Evolutionary conservation across 306 rosid genomes (phyloP).

Genomic region (Styphnolobium japonicum): DNA sequence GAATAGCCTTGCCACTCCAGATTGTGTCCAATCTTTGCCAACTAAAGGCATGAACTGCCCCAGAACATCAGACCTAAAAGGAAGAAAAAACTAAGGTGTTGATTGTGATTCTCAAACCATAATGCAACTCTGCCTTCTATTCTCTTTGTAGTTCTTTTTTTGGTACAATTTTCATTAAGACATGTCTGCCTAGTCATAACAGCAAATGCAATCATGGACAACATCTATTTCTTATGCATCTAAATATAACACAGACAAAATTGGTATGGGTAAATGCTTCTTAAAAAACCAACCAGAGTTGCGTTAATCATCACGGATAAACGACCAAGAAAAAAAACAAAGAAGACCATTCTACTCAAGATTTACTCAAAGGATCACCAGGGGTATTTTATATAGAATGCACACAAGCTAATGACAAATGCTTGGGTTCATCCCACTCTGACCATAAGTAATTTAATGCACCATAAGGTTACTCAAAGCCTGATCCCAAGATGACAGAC

Average conservation of each 20-base stretch:
- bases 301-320: background rate
- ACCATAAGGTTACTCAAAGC: background rate
- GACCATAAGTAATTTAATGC: background rate
- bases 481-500: background rate
- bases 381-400: background rate
- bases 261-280: background rate
- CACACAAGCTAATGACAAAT: background rate
- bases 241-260: background rate
- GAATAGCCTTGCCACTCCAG: conserved; percentile 95
- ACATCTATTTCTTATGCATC: background rate
- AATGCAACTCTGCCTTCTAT: background rate
- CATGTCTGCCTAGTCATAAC: background rate
- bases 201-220: conserved; percentile 11
- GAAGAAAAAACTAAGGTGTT: conserved; percentile 1
- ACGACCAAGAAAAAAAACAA: background rate
- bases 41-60: conserved; percentile 99
- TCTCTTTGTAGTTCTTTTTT: background rate
- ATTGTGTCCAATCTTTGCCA: conserved; percentile 96
- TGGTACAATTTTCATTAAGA: background rate
- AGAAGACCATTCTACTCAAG: background rate
- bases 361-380: background rate
- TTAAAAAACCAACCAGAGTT: background rate
- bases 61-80: conserved; percentile 89
- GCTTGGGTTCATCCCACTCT: conserved; percentile 9
- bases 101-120: conserved; percentile 11